A percentile compares a stretch with the other conserved stretches of the same genome.
Evolutionary conservation across 1,139 yeast genomes (phyloP).

Genomic region (Candida buenavistaensis): DNA sequence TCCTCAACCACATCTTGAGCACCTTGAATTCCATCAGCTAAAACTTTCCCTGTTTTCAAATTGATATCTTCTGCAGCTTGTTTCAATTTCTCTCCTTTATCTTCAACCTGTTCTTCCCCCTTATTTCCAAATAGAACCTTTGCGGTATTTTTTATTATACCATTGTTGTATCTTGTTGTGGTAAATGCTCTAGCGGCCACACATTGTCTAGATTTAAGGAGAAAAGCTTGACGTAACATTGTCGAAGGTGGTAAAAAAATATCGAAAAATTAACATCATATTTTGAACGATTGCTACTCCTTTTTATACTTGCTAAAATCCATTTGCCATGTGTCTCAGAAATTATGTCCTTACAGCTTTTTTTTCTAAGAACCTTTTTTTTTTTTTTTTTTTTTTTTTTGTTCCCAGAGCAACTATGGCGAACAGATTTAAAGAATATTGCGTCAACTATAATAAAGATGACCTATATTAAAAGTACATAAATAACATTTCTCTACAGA

Average conservation of each 20-base stretch:
- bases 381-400: too few relatives aligned
- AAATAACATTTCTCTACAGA: too few relatives aligned
- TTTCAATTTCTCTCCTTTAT: constrained; percentile 6
- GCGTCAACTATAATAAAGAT: too few relatives aligned
- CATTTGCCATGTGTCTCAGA: too few relatives aligned
- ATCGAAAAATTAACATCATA: too few relatives aligned
- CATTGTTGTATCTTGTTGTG: constrained; percentile 1
- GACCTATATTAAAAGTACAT: too few relatives aligned
- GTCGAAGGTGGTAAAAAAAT: neutral
- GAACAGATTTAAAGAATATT: too few relatives aligned
- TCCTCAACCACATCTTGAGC: constrained; percentile 7
- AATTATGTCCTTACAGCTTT: too few relatives aligned
- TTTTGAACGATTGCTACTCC: too few relatives aligned
- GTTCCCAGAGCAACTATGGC: too few relatives aligned
- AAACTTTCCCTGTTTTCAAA: constrained; percentile 1
- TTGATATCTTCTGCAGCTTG: constrained; percentile 7
- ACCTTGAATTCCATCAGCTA: constrained; percentile 9
- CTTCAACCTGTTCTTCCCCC: constrained; percentile 7
- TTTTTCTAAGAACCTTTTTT: too few relatives aligned
- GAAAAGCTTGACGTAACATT: neutral
- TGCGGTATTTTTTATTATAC: neutral
- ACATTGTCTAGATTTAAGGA: neutral
- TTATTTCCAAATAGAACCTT: constrained; percentile 10
- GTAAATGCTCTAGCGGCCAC: constrained; percentile 1
- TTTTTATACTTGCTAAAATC: too few relatives aligned